Base-by-base conservation (phyloP, 2,329 filamentous ascomycete species). In the Aspergillus proliferans region DNA sequence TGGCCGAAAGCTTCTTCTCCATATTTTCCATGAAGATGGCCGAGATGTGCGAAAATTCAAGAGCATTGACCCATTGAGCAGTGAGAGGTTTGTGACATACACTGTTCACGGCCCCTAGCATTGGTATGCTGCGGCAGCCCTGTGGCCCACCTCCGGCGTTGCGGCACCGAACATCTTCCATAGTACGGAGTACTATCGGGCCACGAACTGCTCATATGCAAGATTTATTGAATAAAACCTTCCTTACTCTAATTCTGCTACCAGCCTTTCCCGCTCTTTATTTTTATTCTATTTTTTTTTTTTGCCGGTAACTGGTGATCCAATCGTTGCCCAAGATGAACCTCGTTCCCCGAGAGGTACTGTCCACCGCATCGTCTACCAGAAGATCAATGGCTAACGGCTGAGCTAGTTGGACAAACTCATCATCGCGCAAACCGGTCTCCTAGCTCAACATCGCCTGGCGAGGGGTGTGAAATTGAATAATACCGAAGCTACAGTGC, bases 401-500 rank as follows among this genome's bases (percentile, higher is more conserved):
- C 21, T 15, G 6, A n/a, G 6, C 14, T 26, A 95, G 90, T 78
- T 95, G 65, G 90, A 95, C 77, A 95, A 95, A 81, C 87, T 95
- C 69, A 79, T 86, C 68, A 90, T 92, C 65, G 87, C 88, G 47
- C 88, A 95, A 72, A 76, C 93, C 51, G 90, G 90, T 60, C 77
- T 85, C 56, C 79, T 95, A 33, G 90, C 90, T 45, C 90, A 95
- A 75, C 79, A 84, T 55, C 81, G 90, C 48, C 82, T 95, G 56
- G 90, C 90, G 18, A 77, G 90, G 60, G 90, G 90, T 30, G 82
- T 95, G 46, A 85, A 83, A 65, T 74, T 95, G 59, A 95, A 95
- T 67, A 88, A 94, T 71, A 77, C 85, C 33, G 90, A 95, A 74
- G 88, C 90, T 52, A 83, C 82, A 54, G 87, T 91, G 66, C 41